These are phyloP conservation scores for Linum lewisii DNA, from an alignment of 345 rosid species.

Conservation along the genomic window DNA sequence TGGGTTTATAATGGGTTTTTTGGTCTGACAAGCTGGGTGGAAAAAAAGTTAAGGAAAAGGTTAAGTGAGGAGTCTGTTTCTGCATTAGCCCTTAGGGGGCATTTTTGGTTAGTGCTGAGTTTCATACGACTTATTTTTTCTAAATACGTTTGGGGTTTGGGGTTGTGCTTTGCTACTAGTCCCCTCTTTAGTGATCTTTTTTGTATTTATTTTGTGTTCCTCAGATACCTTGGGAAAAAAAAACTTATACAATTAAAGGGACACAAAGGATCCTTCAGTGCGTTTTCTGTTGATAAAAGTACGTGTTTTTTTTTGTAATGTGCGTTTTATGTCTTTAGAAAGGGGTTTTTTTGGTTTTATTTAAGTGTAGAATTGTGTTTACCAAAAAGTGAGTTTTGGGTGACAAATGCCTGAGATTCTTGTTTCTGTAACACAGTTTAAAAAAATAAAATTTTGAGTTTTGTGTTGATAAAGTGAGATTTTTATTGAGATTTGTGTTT, in stretches of 20 bases:
- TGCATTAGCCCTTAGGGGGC: conserved; percentile 82
- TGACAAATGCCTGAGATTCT: too few relatives aligned
- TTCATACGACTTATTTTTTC: conserved; percentile 11
- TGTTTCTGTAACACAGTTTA: too few relatives aligned
- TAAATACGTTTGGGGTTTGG: conserved; percentile 14
- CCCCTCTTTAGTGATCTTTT: conserved; percentile 9
- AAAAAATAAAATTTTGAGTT: too few relatives aligned
- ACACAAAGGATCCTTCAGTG: conserved; percentile 88
- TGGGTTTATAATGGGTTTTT: conserved; percentile 44
- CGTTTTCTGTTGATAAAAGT: too few relatives aligned
- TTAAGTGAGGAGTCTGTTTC: conserved; percentile 45
- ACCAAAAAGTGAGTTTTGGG: too few relatives aligned
- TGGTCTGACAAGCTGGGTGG: conserved; percentile 97
- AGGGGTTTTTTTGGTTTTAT: too few relatives aligned
- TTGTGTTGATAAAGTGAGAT: too few relatives aligned
- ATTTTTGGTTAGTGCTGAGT: conserved; percentile 62
- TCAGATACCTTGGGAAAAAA: conserved; percentile 87
- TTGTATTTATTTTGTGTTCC: conserved; percentile 12
- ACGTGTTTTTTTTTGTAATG: too few relatives aligned
- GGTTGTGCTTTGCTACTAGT: conserved; percentile 17
- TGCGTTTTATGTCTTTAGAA: too few relatives aligned
- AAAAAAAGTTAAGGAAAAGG: conserved; percentile 67
- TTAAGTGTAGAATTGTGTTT: too few relatives aligned
- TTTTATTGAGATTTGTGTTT: too few relatives aligned
- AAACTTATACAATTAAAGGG: conserved; percentile 86